Evolutionary conservation across 371 early-diverging fungal genomes (phyloP).

Genomic region (Actinomucor elegans): DNA sequence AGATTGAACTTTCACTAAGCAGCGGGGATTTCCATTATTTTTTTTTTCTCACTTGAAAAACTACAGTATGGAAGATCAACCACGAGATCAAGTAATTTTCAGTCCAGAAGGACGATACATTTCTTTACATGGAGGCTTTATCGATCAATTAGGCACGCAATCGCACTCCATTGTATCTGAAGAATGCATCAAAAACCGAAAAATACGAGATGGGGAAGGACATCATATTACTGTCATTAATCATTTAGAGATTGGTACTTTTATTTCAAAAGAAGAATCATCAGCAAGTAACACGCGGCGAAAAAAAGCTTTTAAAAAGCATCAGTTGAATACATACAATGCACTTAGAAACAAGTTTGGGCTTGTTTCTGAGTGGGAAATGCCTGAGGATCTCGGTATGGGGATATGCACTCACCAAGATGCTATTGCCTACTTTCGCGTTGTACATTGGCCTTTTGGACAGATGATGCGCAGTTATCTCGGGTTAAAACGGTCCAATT

Average conservation of each 20-base stretch:
- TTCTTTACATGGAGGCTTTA: conserved; percentile 2
- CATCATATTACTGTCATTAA: conserved; percentile 21
- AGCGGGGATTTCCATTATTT: background rate
- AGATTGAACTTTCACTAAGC: too few species aligned
- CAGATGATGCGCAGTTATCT: conserved; percentile 9
- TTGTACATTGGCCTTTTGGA: conserved; percentile 26
- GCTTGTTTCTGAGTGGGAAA: background rate
- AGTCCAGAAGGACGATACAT: conserved; percentile 4
- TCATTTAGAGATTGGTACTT: conserved; percentile 8
- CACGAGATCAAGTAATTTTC: too few species aligned
- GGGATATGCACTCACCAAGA: background rate
- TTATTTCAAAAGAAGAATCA: background rate
- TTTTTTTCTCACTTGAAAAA: background rate
- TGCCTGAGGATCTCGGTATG: conserved; percentile 24
- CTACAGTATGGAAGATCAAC: background rate
- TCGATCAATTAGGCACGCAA: conserved; percentile 1
- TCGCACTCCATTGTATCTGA: background rate
- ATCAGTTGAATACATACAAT: background rate
- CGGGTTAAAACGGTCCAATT: conserved; percentile 7
- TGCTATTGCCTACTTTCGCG: conserved; percentile 13
- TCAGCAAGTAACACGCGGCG: background rate
- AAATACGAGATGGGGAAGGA: conserved; percentile 2
- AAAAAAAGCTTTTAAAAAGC: background rate
- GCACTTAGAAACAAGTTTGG: conserved; percentile 1
- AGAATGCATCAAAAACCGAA: background rate